Conservation (phyloP, 202 grass and related monocot genomes). For the Eragrostis tef region DNA sequence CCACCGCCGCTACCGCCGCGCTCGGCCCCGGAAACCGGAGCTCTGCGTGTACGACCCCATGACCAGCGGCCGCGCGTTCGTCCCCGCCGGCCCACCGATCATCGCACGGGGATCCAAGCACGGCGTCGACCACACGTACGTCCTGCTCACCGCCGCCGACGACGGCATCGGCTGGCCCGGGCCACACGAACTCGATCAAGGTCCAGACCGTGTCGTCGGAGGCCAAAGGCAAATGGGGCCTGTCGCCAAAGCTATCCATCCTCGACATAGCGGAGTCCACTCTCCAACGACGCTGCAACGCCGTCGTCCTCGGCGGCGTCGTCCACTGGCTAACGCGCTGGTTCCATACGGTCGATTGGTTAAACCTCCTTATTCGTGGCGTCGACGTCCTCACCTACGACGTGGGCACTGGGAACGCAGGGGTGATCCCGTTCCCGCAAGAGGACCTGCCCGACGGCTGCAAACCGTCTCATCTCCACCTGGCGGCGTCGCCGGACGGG, state of each 20-base stretch:
- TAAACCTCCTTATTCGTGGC: too few species aligned
- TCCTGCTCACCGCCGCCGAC: slow-evolving; percentile 5
- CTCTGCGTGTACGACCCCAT: too few species aligned
- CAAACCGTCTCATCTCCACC: neutral
- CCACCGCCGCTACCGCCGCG: neutral
- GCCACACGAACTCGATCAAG: neutral
- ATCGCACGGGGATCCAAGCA: too few species aligned
- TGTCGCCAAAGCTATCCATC: neutral
- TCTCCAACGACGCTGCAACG: neutral
- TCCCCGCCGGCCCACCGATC: too few species aligned
- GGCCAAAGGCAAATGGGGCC: neutral
- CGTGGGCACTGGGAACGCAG: neutral
- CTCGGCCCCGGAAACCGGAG: too few species aligned
- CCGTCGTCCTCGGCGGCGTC: neutral
- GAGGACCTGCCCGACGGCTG: too few species aligned
- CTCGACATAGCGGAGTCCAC: too few species aligned
- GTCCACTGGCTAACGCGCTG: neutral
- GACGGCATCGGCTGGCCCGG: neutral
- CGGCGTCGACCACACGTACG: neutral
- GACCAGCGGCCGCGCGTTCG: too few species aligned
- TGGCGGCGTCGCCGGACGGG: neutral
- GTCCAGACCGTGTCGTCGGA: neutral
- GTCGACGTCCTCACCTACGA: slow-evolving; percentile 16
- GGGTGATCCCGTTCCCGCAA: neutral
- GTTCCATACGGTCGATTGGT: too few species aligned